These are phyloP conservation scores for Huntiella abstrusa DNA, from an alignment of 2,329 filamentous ascomycete genomes.

Conservation along the genomic window DNA sequence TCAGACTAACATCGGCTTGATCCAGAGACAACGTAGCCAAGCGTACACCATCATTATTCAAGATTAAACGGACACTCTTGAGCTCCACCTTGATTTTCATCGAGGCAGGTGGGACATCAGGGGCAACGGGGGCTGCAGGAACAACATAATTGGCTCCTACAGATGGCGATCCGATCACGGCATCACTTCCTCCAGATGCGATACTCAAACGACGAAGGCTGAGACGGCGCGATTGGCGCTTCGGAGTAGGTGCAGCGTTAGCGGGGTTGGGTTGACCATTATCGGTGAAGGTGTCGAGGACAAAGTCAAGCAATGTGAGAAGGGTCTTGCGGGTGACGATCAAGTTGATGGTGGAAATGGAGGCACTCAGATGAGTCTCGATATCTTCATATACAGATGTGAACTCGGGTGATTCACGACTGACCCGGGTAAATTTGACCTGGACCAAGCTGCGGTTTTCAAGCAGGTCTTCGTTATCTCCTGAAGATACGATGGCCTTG, in stretches of 20 bases:
- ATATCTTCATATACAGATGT: constrained; percentile 81
- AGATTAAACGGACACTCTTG: constrained; percentile 78
- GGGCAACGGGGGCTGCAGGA: not conserved
- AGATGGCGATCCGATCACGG: not conserved
- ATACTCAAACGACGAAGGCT: constrained; percentile 8
- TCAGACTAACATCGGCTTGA: constrained; percentile 79
- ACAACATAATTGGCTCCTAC: not conserved
- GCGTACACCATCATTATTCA: constrained; percentile 95
- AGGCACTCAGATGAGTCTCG: constrained; percentile 78
- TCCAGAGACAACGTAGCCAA: constrained; percentile 84
- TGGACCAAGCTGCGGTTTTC: constrained; percentile 67
- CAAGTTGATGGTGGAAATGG: constrained; percentile 87
- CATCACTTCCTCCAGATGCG: constrained; percentile 8
- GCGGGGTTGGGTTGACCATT: constrained; percentile 21
- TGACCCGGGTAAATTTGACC: constrained; percentile 79
- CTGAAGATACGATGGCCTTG: constrained; percentile 90
- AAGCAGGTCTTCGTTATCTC: constrained; percentile 49
- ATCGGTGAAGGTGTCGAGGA: constrained; percentile 74
- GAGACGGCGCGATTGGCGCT: not conserved
- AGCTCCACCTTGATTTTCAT: constrained; percentile 87
- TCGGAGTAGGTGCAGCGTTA: not conserved
- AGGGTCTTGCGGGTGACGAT: constrained; percentile 87
- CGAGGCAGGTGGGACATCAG: constrained; percentile 32
- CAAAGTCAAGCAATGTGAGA: constrained; percentile 81
- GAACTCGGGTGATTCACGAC: constrained; percentile 81